These are phyloP conservation scores for Balamuthia mandrillaris DNA, from an alignment of 208 protist genomes.

Conservation along the genomic window DNA sequence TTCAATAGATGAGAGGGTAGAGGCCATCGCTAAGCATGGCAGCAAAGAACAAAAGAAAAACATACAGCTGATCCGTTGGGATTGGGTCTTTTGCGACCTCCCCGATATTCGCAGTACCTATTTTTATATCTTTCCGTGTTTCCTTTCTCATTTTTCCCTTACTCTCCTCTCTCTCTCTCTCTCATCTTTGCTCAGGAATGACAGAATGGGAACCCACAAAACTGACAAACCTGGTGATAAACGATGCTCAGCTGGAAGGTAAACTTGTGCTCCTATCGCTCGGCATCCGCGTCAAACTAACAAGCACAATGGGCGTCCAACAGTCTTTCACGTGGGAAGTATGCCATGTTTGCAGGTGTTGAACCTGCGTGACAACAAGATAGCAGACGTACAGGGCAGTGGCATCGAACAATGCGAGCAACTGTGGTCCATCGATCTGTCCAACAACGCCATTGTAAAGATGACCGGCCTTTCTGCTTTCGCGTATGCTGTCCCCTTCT, in stretches of 20 bases:
- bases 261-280: no score
- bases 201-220: not conserved
- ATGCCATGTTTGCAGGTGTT: not conserved
- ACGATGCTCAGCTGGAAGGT: not conserved
- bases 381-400: not conserved
- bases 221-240: not conserved
- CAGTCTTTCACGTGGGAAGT: no score
- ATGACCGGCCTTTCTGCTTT: not conserved
- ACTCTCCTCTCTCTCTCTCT: not conserved
- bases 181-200: not conserved
- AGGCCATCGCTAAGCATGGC: not conserved
- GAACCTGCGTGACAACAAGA: not conserved
- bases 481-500: not conserved
- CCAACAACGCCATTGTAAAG: not conserved
- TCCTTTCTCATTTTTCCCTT: not conserved
- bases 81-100: not conserved
- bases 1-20: not conserved
- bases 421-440: not conserved
- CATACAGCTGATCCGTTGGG: not conserved
- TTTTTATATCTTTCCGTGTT: not conserved
- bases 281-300: no score
- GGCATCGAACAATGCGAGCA: not conserved
- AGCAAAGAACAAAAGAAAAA: not conserved
- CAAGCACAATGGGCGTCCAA: no score
- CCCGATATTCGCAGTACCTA: not conserved